Percentiles rank a stretch among this genome's conserved stretches.
phyloP scores from a whole-genome alignment of 2,329 filamentous ascomycete species.

The Trichoderma breve region DNA sequence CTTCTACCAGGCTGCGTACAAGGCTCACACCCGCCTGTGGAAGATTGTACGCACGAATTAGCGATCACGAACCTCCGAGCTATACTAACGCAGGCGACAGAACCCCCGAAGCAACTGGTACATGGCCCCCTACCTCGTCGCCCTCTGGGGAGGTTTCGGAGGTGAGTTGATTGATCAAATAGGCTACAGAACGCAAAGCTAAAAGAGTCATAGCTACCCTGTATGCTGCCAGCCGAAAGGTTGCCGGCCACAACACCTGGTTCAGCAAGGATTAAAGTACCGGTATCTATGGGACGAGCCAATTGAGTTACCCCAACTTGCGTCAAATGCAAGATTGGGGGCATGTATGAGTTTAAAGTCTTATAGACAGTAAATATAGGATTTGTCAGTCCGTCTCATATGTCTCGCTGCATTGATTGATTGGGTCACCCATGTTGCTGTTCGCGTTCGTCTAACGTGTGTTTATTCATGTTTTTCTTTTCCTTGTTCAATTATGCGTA shows the following conservation, averaged over 20 bases:
- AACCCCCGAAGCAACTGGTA: slow-evolving; percentile 62
- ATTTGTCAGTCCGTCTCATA: slow-evolving; percentile 12
- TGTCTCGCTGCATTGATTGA: neutral
- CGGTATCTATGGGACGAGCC: neutral
- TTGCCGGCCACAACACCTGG: slow-evolving; percentile 78
- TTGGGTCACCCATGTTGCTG: neutral
- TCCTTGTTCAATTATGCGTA: slow-evolving; percentile 28
- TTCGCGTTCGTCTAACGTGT: neutral
- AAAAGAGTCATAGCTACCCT: slow-evolving; percentile 47
- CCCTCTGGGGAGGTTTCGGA: slow-evolving; percentile 61
- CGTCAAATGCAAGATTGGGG: neutral
- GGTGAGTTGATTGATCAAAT: slow-evolving; percentile 47
- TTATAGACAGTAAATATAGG: slow-evolving; percentile 21
- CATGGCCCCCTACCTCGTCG: slow-evolving; percentile 65
- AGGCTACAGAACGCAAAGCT: slow-evolving; percentile 21
- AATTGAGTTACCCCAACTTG: neutral
- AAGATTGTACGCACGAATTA: slow-evolving; percentile 61
- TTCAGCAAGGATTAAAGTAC: slow-evolving; percentile 54
- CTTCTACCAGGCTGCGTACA: slow-evolving; percentile 71
- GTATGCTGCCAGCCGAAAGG: slow-evolving; percentile 73
- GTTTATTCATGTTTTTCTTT: slow-evolving; percentile 24
- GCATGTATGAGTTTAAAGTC: slow-evolving; percentile 11
- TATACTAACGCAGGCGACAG: slow-evolving; percentile 39
- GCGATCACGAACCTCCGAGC: slow-evolving; percentile 4
- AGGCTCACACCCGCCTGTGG: slow-evolving; percentile 68